Evolutionary conservation across 129 eudicot genomes (phyloP).

Genomic region (Arctium minus): DNA sequence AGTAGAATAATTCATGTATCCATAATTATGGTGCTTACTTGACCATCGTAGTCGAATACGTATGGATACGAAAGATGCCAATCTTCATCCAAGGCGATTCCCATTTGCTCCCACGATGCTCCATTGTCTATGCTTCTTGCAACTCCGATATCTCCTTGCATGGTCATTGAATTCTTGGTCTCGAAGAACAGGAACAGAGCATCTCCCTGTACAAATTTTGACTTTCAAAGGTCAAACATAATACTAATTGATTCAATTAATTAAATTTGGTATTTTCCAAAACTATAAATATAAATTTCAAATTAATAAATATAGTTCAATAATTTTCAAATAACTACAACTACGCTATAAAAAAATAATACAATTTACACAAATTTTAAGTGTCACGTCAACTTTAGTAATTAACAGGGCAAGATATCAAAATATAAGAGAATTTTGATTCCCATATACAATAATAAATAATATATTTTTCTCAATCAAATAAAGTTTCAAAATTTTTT

Average conservation of each 20-base stretch:
- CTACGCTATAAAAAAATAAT: too few relatives aligned
- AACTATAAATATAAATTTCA: neutral
- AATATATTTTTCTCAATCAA: too few relatives aligned
- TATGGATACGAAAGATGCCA: conserved; percentile 98
- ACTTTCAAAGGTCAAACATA: conserved; percentile 6
- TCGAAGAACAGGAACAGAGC: conserved; percentile 73
- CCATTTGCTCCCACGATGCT: conserved; percentile 84
- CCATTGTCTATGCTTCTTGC: conserved; percentile 75
- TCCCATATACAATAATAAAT: too few relatives aligned
- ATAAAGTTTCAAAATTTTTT: too few relatives aligned
- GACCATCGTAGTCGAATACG: conserved; percentile 61
- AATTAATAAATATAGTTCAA: too few relatives aligned
- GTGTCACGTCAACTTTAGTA: too few relatives aligned
- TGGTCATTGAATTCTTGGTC: conserved; percentile 73
- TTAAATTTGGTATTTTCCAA: too few relatives aligned
- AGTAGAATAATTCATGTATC: neutral
- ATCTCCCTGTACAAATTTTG: conserved; percentile 57
- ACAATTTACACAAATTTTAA: too few relatives aligned
- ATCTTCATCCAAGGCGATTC: conserved; percentile 85
- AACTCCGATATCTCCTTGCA: conserved; percentile 97
- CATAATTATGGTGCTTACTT: conserved; percentile 37
- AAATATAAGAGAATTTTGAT: too few relatives aligned
- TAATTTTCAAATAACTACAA: too few relatives aligned
- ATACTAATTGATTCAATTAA: neutral
- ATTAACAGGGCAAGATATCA: too few relatives aligned